Evolutionary conservation across 768 basidiomycete species (phyloP), one percentile per base, ranked within the genome.

Genomic region (Boletus sp.): DNA sequence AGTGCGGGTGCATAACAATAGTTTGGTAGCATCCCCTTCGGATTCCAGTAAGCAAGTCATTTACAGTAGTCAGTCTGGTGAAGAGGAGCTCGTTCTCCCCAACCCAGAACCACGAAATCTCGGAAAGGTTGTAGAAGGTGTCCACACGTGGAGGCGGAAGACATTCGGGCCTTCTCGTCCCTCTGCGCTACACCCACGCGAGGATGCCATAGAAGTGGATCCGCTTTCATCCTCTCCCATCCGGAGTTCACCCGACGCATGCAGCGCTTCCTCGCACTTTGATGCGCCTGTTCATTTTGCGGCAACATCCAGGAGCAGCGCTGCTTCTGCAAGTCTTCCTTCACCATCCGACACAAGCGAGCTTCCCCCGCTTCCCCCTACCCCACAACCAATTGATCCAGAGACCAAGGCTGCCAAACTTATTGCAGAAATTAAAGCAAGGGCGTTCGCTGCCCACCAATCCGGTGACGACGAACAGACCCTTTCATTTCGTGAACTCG

Each of bases 1-100:
- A 29, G 57, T 5, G 17, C 64, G 30, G 42, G 47, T 17, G 10
- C 56, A 51, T 29, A 52, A 35, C 24, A 44, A 17, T 20, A 32
- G 51, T 42, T 47, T 50, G 48, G 24, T 36, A 35, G 35, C 52
- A n/a, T 70, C 63, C 20, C 65, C 69, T 59, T 50, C 47, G 47
- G 56, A 32, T 60, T 57, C 54, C 66, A 69, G 50, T 56, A 59
- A 42, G 66, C 67, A 77, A 32, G 64, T 82, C 18, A 75, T 87
- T 8, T 84, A 82, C 20, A 87, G 84, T 47, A 88, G 86, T 61
- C 83, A 86, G 67, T 86, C 85, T 47, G 83, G 86, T 59, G 87
- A 87, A 65, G 73, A 78, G 46, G 86, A 88, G 60, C 71, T 86
- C 47, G 68, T 67, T 44, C 52, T 75, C 8, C 73, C 73, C 36